phyloP scores from a whole-genome alignment of 352 stramenopile genomes.

The Pythium apleroticum region DNA sequence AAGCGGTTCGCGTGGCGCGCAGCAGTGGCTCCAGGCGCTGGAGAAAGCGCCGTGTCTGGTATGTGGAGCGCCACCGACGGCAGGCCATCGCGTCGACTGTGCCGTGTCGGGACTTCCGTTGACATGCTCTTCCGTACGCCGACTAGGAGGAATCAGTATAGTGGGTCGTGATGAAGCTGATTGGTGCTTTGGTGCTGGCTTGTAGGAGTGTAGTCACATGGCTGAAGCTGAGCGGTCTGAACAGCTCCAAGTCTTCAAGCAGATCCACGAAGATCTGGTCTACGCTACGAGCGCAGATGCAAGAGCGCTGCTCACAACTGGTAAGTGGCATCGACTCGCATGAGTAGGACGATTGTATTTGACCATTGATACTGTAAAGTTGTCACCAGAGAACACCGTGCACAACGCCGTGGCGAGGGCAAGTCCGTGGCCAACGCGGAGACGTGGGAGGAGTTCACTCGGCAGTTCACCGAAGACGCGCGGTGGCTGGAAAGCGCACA shows the following conservation, averaged over 20 bases:
- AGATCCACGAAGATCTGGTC: slow-evolving; percentile 41
- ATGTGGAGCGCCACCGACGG: slow-evolving; percentile 28
- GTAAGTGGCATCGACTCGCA: slow-evolving; percentile 19
- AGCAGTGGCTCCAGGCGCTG: slow-evolving; percentile 35
- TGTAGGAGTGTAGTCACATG: slow-evolving; percentile 1
- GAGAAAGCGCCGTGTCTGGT: slow-evolving; percentile 50
- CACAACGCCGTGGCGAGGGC: background rate
- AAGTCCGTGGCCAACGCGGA: background rate
- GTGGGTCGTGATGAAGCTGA: too few species aligned
- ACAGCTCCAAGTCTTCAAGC: slow-evolving; percentile 40
- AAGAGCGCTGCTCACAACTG: slow-evolving; percentile 43
- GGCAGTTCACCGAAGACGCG: slow-evolving; percentile 35
- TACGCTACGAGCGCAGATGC: slow-evolving; percentile 40
- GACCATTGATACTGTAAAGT: background rate
- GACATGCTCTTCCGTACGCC: slow-evolving; percentile 41
- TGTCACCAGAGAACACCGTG: slow-evolving; percentile 3
- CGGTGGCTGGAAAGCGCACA: slow-evolving; percentile 35
- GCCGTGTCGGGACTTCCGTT: slow-evolving; percentile 40
- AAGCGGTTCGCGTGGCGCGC: background rate
- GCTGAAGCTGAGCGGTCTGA: slow-evolving; percentile 9
- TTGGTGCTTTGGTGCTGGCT: background rate
- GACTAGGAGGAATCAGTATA: background rate
- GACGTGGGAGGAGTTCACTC: slow-evolving; percentile 49
- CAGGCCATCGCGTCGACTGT: slow-evolving; percentile 32
- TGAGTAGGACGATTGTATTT: background rate